Conservation (phyloP, 495 filamentous ascomycete species). For the Penicillium dipodomyicola region DNA sequence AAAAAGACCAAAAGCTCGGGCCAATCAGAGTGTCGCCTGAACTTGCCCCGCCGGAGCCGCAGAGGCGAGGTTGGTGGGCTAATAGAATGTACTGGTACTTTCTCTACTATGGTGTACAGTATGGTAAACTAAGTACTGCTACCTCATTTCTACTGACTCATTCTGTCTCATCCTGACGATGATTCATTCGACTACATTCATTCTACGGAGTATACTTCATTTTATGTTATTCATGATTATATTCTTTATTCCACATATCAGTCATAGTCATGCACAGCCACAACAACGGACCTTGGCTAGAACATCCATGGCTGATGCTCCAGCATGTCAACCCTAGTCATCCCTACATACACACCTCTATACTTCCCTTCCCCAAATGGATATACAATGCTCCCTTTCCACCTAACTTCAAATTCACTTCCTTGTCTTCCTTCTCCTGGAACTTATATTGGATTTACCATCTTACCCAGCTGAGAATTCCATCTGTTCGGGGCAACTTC, state of each 20-base stretch:
- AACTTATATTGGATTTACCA: too few species aligned
- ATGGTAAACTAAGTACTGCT: background rate
- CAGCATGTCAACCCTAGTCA: background rate
- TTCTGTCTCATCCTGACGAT: constrained; percentile 31
- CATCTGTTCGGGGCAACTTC: too few species aligned
- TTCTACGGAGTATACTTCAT: background rate
- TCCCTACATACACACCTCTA: too few species aligned
- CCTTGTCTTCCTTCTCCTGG: too few species aligned
- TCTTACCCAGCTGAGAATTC: too few species aligned
- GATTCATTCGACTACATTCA: constrained; percentile 5
- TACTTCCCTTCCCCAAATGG: too few species aligned
- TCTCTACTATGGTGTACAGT: too few species aligned
- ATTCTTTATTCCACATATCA: too few species aligned
- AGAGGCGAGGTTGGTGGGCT: constrained; percentile 11
- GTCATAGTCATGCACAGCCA: background rate
- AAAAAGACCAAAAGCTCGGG: constrained; percentile 29
- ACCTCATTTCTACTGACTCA: constrained; percentile 22
- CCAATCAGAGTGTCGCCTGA: constrained; percentile 17
- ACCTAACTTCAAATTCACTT: too few species aligned
- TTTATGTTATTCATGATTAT: background rate
- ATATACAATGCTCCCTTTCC: too few species aligned
- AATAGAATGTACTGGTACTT: constrained; percentile 19
- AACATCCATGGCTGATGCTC: background rate
- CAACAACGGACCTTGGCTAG: background rate
- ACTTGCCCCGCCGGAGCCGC: constrained; percentile 21